Percentiles rank a stretch among this genome's conserved stretches.
Conservation (phyloP, 2,329 filamentous ascomycete species). For the Scedosporium apiospermum region DNA sequence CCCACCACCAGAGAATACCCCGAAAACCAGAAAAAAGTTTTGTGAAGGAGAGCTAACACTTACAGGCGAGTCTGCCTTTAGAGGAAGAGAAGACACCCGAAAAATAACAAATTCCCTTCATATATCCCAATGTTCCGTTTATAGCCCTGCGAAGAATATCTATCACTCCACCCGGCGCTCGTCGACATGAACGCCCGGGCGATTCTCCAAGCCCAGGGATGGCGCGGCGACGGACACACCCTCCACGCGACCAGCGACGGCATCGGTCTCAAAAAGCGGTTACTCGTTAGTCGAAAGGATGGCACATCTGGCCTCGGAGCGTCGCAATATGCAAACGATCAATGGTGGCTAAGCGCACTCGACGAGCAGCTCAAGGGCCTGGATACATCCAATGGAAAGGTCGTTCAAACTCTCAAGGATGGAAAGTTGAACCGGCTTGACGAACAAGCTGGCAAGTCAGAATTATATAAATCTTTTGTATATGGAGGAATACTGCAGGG, state of each 20-base stretch:
- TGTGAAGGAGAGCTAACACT: no score
- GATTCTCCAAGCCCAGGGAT: conserved; percentile 77
- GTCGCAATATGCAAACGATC: conserved; percentile 62
- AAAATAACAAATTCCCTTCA: no score
- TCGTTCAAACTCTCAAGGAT: conserved; percentile 45
- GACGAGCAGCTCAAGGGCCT: conserved; percentile 81
- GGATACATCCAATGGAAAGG: conserved; percentile 47
- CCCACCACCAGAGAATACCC: no score
- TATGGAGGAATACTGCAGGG: conserved; percentile 68
- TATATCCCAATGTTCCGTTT: background rate
- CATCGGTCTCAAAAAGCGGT: conserved; percentile 71
- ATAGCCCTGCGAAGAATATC: background rate
- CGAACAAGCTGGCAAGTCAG: conserved; percentile 45
- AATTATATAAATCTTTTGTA: conserved; percentile 77
- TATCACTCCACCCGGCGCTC: background rate
- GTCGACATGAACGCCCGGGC: conserved; percentile 71
- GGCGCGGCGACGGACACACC: conserved; percentile 81
- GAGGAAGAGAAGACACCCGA: no score
- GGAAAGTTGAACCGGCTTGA: conserved; percentile 48
- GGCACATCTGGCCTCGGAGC: conserved; percentile 75
- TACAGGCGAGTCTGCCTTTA: no score
- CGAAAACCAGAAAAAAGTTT: no score
- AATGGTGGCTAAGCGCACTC: conserved; percentile 96
- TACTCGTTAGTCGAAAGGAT: conserved; percentile 74
- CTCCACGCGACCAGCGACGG: conserved; percentile 65